Evolutionary conservation across 2,329 filamentous ascomycete genomes (phyloP), one percentile per base, ranked within the genome.

Genomic region (Penicillium expansum): DNA sequence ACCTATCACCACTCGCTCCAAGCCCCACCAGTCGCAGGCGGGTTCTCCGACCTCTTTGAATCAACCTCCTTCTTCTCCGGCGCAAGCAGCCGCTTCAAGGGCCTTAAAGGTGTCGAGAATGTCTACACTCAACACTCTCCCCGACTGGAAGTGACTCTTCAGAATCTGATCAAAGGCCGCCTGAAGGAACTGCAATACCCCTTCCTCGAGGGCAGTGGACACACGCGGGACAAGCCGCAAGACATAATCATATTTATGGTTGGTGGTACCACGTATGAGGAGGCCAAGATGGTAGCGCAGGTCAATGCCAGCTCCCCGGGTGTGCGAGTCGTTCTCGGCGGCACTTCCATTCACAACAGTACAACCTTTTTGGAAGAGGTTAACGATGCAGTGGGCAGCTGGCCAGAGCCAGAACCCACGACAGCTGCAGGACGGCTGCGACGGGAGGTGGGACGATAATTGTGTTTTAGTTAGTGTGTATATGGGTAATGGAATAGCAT

Each of bases 51-150:
- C 63, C 85, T 97, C 7, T 97, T 99, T 67, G 92, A 97, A 69
- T 89, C 91, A 0, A 85, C 88, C 0, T 93, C 91, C 5, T 93
- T 99, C 62, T 96, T 99, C 75, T 90, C 91, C 0, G 90, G 90
- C 13, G 92, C 92, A 11, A 84, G 91, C 38, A 91, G 88, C 68
- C 86, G 92, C 5, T 92, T 99, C 74, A 96, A 96, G 69, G 94
- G 94, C 0, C 81, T 99, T 14, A 97, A 97, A 70, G 94, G 94
- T 1, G 94, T 99, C 1, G 95, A 99, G 73, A 99, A 99, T 67
- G 94, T 99, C 29, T 99, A 99, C 73, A 99, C 94, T 0, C 95
- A 99, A 73, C 94, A 99, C 74, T 95, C 91, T 6, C 92, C 95
- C 0, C 83, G 91, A 22, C 76, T 99, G 16, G 92, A 97, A 73